These are phyloP conservation scores for Ordospora colligata DNA, from an alignment of 371 early-diverging fungal genomes.

Conservation along the genomic window DNA sequence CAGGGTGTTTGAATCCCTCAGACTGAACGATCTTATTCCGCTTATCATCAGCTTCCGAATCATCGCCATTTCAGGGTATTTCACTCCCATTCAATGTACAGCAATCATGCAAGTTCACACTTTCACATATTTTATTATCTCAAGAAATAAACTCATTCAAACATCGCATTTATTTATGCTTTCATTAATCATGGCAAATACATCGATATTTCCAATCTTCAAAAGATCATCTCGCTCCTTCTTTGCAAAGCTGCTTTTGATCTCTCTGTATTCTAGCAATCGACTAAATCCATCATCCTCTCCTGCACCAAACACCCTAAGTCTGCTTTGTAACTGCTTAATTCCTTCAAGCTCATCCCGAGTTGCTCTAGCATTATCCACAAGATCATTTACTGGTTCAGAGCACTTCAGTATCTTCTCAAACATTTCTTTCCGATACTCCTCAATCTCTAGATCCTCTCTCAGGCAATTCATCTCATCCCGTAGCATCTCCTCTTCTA, in stretches of 20 bases:
- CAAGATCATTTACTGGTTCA: neutral
- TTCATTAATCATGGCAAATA: slow-evolving; percentile 6
- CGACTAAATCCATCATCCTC: slow-evolving; percentile 1
- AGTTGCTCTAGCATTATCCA: neutral
- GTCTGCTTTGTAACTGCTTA: neutral
- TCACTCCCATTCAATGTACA: too few species aligned
- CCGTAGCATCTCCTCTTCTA: neutral
- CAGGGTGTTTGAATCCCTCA: slow-evolving; percentile 67
- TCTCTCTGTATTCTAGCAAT: slow-evolving; percentile 39
- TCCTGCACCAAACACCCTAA: neutral
- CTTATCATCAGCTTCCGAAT: slow-evolving; percentile 67
- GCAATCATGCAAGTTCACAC: neutral
- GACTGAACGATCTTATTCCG: slow-evolving; percentile 87
- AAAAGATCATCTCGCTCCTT: slow-evolving; percentile 27
- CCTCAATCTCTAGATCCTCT: neutral
- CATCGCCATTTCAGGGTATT: slow-evolving; percentile 25
- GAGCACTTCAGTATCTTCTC: neutral
- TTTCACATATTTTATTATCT: neutral
- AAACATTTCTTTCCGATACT: slow-evolving; percentile 6
- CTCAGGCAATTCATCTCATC: neutral
- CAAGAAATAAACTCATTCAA: neutral
- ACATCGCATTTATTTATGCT: neutral
- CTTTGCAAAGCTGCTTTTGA: slow-evolving; percentile 27
- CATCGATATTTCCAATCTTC: slow-evolving; percentile 9
- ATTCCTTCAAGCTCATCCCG: neutral